These are phyloP conservation scores for Amphirosellinia nigrospora DNA, from an alignment of 495 filamentous ascomycete species.

Conservation along the genomic window DNA sequence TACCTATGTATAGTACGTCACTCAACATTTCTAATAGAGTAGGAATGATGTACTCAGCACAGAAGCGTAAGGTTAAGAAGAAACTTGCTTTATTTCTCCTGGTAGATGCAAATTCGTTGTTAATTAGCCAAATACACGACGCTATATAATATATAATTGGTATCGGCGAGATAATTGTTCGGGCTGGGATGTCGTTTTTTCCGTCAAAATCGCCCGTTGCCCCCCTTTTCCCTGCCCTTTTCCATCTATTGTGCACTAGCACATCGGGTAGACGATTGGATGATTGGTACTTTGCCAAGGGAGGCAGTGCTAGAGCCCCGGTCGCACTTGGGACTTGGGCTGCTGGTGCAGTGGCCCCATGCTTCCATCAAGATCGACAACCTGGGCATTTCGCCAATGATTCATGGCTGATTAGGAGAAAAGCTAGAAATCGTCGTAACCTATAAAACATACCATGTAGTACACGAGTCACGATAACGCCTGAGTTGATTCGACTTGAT, in stretches of 20 bases:
- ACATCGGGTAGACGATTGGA: neutral
- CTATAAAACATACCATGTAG: neutral
- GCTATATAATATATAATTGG: neutral
- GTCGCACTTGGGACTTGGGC: conserved; percentile 4
- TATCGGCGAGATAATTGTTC: neutral
- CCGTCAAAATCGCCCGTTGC: neutral
- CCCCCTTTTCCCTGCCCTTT: conserved; percentile 19
- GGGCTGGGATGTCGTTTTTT: neutral
- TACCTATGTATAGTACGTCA: neutral
- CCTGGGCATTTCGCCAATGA: neutral
- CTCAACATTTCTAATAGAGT: neutral
- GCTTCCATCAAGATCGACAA: conserved; percentile 14
- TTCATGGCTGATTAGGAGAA: conserved; percentile 18
- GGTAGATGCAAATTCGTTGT: neutral
- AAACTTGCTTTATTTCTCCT: neutral
- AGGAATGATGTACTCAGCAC: conserved; percentile 9
- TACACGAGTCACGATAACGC: neutral
- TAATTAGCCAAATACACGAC: conserved; percentile 5
- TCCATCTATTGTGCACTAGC: no score
- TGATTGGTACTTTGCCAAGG: conserved; percentile 25
- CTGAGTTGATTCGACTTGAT: neutral
- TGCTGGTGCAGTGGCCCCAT: neutral
- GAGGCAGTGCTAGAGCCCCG: conserved; percentile 20
- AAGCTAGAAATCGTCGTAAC: neutral
- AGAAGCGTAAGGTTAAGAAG: neutral